These are phyloP conservation scores for Cylindrodendrum hubeiense DNA, from an alignment of 2,329 filamentous ascomycete genomes.

Conservation along the genomic window DNA sequence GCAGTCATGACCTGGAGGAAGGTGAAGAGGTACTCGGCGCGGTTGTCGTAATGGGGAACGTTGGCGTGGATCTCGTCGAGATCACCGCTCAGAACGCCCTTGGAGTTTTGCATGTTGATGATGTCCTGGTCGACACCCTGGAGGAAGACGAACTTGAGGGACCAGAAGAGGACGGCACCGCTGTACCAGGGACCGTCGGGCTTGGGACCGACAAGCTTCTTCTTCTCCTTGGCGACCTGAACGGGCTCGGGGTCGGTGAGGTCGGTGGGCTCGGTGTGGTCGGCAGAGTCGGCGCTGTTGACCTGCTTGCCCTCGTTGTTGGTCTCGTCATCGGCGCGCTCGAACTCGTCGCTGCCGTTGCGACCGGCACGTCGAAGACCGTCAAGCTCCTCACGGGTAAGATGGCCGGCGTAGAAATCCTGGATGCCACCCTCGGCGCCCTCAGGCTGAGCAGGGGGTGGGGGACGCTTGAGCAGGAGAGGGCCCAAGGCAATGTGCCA, in stretches of 20 bases:
- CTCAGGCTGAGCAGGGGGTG: slow-evolving; percentile 71
- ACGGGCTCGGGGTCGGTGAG: slow-evolving; percentile 14
- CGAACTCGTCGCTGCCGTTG: slow-evolving; percentile 37
- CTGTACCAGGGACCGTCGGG: slow-evolving; percentile 31
- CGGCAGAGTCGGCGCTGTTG: slow-evolving; percentile 1
- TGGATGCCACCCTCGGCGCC: slow-evolving; percentile 68
- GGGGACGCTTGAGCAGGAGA: slow-evolving; percentile 60
- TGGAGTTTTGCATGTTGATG: slow-evolving; percentile 47
- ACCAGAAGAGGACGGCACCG: slow-evolving; percentile 39
- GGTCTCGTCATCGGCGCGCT: slow-evolving; percentile 33
- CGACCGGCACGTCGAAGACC: slow-evolving; percentile 51
- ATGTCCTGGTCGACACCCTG: slow-evolving; percentile 46
- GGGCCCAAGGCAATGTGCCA: slow-evolving; percentile 67
- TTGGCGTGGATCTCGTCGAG: slow-evolving; percentile 67
- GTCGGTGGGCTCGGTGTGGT: neutral
- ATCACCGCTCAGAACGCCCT: slow-evolving; percentile 65
- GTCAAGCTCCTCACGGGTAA: slow-evolving; percentile 65
- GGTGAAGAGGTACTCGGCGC: slow-evolving; percentile 68
- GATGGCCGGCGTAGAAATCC: slow-evolving; percentile 68
- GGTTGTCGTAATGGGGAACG: slow-evolving; percentile 71
- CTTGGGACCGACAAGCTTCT: slow-evolving; percentile 36
- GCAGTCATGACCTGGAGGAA: slow-evolving; percentile 73
- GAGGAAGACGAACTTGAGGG: slow-evolving; percentile 40
- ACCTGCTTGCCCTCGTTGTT: slow-evolving; percentile 40
- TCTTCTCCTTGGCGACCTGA: slow-evolving; percentile 25